Conservation (phyloP, 2,329 filamentous ascomycete species). For the Scedosporium dehoogii region DNA sequence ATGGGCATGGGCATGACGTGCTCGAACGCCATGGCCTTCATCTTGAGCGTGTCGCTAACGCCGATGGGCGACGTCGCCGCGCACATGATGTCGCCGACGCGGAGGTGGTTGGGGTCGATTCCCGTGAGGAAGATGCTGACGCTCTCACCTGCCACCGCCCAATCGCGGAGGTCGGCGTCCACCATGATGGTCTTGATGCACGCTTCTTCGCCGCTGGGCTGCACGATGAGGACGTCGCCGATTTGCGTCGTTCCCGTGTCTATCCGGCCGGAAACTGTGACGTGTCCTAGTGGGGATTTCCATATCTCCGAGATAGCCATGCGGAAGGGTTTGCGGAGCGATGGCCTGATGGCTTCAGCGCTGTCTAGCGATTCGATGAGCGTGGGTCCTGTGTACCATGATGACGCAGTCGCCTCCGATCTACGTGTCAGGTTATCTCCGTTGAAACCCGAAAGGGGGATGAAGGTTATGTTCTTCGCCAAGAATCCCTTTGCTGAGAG, state of each 20-base stretch:
- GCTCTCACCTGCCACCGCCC: conserved; percentile 89
- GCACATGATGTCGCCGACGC: conserved; percentile 81
- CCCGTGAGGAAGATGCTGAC: conserved; percentile 73
- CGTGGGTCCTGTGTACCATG: conserved; percentile 75
- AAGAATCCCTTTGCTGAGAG: conserved; percentile 74
- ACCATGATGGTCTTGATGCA: conserved; percentile 74
- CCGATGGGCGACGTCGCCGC: conserved; percentile 55
- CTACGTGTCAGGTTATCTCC: conserved; percentile 73
- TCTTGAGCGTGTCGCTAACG: conserved; percentile 63
- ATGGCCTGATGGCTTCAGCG: conserved; percentile 59
- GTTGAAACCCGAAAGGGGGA: conserved; percentile 81
- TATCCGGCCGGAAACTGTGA: conserved; percentile 78
- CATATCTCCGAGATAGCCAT: conserved; percentile 86
- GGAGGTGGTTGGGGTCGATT: conserved; percentile 75
- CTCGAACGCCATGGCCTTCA: conserved; percentile 83
- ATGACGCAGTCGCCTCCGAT: conserved; percentile 43
- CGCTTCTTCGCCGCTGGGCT: conserved; percentile 74
- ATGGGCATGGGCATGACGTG: conserved; percentile 80
- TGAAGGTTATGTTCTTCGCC: conserved; percentile 69
- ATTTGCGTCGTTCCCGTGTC: conserved; percentile 76
- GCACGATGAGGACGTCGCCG: conserved; percentile 68
- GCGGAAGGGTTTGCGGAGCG: conserved; percentile 69
- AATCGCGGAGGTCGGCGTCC: conserved; percentile 64
- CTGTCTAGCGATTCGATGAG: conserved; percentile 76
- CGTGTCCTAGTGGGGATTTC: conserved; percentile 64